Base-by-base conservation (phyloP, 495 filamentous ascomycete species). In the Penicillium fimorum region DNA sequence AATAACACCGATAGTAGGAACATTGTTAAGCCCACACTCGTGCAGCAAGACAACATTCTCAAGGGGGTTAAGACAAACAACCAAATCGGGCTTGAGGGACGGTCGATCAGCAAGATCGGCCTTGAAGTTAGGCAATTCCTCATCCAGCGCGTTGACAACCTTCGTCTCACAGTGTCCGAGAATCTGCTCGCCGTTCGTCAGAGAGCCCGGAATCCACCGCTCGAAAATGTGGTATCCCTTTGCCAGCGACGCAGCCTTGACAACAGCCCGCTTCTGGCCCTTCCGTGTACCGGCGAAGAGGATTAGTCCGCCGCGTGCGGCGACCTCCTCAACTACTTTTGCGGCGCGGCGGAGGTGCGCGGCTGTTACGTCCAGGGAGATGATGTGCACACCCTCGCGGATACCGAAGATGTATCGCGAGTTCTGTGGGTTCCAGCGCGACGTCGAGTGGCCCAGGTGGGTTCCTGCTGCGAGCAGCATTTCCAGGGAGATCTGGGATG, bases 341-440 rank as follows among this genome's bases (percentile, higher is more conserved):
- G 91, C 90, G 0, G 94, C 94, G 15, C 94, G 87, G 0, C 95
- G 87, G 30, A 98, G 82, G 70, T 97, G 85, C 12, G 91, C 86
- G 5, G 91, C 90, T 17, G 88, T 97, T 50, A 82, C 74, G 66
- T 97, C 94, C 3, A 97, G 84, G 10, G 85, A 88, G 72, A 98
- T 94, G 69, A 98, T 93, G 76, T 98, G 94, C 58, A 96, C 87
- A 46, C 87, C 90, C 52, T 92, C 83, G 18, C 93, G 84, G 58
- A 95, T 85, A 65, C 94, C 94, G 69, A 89, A 92, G 71, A 98
- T 97, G 75, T 97, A 97, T 38, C 90, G 86, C 47, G 90, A 85
- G 78, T 97, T 98, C 38, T 85, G 85, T 13, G 95, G 93, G 76
- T 97, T 95, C 94, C 94, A 98, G 53, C 92, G 84, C 45, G 91